Evolutionary conservation across 805 yeast genomes (phyloP), one percentile per base, ranked within the genome.

Genomic region (Hyphopichia homilentoma): DNA sequence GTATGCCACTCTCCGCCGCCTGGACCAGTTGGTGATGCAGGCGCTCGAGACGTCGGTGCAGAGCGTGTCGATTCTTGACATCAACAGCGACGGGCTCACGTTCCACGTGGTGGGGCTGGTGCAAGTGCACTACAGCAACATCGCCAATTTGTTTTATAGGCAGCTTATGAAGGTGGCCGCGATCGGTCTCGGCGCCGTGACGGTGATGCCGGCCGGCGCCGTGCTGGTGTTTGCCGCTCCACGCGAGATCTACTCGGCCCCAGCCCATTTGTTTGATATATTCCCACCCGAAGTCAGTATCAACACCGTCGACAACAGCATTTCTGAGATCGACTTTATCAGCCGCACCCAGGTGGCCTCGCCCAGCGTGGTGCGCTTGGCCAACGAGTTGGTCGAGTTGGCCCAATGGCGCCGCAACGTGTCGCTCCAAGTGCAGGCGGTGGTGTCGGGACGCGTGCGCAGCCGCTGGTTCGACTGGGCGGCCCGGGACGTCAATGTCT

Each of bases 91-190:
- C 5, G 70, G 70, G 2, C 27, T 60, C 5, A 44, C 50, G 15
- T 43, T 58, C 14, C 58, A 52, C 31, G 52, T 62, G 12, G 37
- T 41, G 4, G 61, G 59, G 3, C 30, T 49, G 0, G 32, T 62
- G 3, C 27, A 38, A 5, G 43, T 62, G 11, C 36, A 61, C 39
- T 65, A 63, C 38, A 52, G 47, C 29, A 35, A 45, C 6, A 43
- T 62, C 5, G 16, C 41, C 20, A 55, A 46, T 30, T 14, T 29
- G 2, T 6, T 59, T 3, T 54, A 54, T 31, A 43, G 51, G 15
- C 31, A 38, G 16, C 23, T 51, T 1, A 33, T 57, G 18, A 49
- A 47, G 27, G 18, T 45, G 2, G 50, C 48, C 1, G 53, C 59
- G 3, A 26, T 45, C 2, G 6, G 52, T 2, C 20, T 56, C 9